Conservation (phyloP, 768 basidiomycete species). For the Mycena epipterygia region DNA sequence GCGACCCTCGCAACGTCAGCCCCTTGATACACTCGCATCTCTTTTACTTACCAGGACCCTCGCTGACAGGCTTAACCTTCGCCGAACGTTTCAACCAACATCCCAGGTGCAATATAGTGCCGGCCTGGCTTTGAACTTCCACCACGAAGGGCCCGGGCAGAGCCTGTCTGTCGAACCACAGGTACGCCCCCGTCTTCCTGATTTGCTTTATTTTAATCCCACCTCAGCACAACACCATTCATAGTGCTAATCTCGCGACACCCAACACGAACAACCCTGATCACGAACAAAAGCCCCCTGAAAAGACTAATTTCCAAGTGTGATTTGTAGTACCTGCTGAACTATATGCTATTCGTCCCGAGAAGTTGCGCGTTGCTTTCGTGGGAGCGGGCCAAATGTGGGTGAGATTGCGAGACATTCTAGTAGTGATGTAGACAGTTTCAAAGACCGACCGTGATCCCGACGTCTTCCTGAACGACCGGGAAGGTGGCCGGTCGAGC, state of each 20-base stretch:
- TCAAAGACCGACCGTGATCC: too few species aligned
- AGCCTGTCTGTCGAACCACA: slow-evolving; percentile 3
- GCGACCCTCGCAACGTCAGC: slow-evolving; percentile 23
- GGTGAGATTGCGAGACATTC: too few species aligned
- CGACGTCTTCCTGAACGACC: too few species aligned
- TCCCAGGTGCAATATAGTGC: not conserved
- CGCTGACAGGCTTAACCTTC: slow-evolving; percentile 27
- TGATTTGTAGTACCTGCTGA: too few species aligned
- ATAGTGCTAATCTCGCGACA: not conserved
- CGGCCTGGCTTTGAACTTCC: slow-evolving; percentile 7
- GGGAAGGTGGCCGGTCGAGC: too few species aligned
- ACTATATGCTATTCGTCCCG: too few species aligned
- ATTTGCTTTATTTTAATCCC: not conserved
- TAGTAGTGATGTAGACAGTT: too few species aligned
- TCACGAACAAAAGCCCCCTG: too few species aligned
- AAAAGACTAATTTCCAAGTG: too few species aligned
- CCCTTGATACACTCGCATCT: not conserved
- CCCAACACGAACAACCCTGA: too few species aligned
- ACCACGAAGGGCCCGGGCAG: not conserved
- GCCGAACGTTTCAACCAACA: not conserved
- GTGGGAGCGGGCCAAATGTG: too few species aligned
- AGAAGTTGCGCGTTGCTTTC: too few species aligned
- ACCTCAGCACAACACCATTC: not conserved
- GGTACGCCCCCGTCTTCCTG: not conserved
- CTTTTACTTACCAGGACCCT: not conserved